A percentile compares a stretch with the other conserved stretches of the same genome.
Evolutionary conservation across 768 basidiomycete species (phyloP).

Genomic region (Sutorius australiensis): DNA sequence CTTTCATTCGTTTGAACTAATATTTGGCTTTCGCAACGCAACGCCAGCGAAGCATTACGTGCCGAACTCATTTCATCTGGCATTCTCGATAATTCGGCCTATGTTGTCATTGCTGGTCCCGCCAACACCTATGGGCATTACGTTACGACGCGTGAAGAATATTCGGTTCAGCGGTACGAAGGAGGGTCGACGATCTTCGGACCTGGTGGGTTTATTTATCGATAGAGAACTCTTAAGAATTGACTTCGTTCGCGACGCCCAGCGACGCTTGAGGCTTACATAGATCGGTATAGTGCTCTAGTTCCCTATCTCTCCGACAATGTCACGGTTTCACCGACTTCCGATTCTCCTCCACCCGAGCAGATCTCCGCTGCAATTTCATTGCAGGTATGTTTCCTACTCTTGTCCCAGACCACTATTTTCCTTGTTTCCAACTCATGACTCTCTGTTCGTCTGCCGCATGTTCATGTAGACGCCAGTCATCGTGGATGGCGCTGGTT

Average conservation of each 20-base stretch:
- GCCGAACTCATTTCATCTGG: constrained; percentile 58
- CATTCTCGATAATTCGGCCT: constrained; percentile 61
- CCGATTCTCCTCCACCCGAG: constrained; percentile 62
- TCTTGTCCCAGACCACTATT: not conserved
- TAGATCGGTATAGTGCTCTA: constrained; percentile 67
- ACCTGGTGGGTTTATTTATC: constrained; percentile 46
- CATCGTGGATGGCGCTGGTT: constrained; percentile 53
- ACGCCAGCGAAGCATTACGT: constrained; percentile 60
- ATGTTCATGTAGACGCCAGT: constrained; percentile 47
- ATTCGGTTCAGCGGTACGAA: constrained; percentile 72
- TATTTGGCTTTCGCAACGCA: not conserved
- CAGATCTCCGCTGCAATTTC: constrained; percentile 66
- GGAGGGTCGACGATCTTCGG: constrained; percentile 80
- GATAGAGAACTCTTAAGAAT: not conserved
- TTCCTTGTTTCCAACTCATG: too few species aligned
- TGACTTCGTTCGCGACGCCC: not conserved
- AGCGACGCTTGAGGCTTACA: constrained; percentile 80
- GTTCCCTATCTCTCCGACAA: constrained; percentile 58
- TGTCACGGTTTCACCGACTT: constrained; percentile 44
- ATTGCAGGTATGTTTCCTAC: constrained; percentile 43
- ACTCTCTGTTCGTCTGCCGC: not conserved
- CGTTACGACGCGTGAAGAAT: constrained; percentile 70
- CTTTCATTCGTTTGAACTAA: not conserved
- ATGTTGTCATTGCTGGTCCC: constrained; percentile 78
- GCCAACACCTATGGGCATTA: constrained; percentile 80